Evolutionary conservation across 1,284 basidiomycete species (phyloP).

Genomic region (Fistulina hepatica): DNA sequence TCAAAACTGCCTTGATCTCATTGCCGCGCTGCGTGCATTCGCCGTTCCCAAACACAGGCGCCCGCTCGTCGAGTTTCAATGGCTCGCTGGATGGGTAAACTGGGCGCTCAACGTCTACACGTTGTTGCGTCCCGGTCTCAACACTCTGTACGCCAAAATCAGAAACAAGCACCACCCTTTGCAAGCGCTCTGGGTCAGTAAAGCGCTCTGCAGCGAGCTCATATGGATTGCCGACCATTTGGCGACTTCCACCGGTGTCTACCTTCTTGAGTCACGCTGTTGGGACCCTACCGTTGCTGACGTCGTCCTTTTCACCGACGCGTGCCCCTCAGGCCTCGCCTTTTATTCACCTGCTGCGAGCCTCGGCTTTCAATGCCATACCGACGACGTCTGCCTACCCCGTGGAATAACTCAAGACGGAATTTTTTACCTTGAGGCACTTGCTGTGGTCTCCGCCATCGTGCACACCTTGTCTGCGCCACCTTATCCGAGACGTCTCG

Average conservation of each 20-base stretch:
- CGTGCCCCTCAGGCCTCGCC: constrained; percentile 11
- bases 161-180: constrained; percentile 1
- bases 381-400: no score
- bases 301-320: constrained; percentile 17
- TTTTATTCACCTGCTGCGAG: constrained; percentile 10
- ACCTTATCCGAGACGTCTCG: constrained; percentile 1
- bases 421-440: constrained; percentile 11
- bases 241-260: constrained; percentile 17
- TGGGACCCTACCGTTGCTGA: constrained; percentile 9
- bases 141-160: constrained; percentile 9
- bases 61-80: constrained; percentile 22
- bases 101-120: constrained; percentile 25
- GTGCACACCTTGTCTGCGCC: background rate
- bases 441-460: constrained; percentile 4
- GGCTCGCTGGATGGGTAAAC: constrained; percentile 22
- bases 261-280: constrained; percentile 10
- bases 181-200: background rate
- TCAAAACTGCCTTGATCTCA: constrained; percentile 7
- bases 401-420: no score
- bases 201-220: background rate
- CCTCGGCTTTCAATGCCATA: background rate
- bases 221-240: constrained; percentile 18
- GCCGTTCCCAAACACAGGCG: constrained; percentile 3
- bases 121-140: constrained; percentile 19
- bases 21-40: constrained; percentile 12